Conservation (phyloP, 2,329 filamentous ascomycete species). For the Cladosporium cucumerinum region DNA sequence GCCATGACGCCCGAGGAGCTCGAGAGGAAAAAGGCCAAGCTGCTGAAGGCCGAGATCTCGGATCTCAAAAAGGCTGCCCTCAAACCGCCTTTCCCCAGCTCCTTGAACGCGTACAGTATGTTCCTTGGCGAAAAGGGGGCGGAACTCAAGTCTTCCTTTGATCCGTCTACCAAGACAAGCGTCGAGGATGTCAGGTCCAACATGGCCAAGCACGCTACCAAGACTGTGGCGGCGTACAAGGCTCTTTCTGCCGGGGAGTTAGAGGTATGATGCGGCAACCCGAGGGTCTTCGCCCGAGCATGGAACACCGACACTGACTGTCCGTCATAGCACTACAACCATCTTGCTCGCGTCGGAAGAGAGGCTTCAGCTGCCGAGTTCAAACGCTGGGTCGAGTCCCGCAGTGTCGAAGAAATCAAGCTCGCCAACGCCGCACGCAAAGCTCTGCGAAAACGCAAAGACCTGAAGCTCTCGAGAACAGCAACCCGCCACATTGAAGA, state of each 20-base stretch:
- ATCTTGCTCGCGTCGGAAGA: constrained; percentile 47
- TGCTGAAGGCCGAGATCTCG: constrained; percentile 27
- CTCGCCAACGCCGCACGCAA: constrained; percentile 58
- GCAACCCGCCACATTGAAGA: constrained; percentile 47
- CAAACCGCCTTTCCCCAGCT: constrained; percentile 28
- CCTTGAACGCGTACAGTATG: constrained; percentile 23
- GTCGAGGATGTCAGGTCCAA: not conserved
- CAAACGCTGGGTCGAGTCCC: constrained; percentile 52
- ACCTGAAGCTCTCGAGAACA: constrained; percentile 10
- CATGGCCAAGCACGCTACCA: constrained; percentile 34
- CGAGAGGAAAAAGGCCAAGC: constrained; percentile 15
- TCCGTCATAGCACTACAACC: constrained; percentile 50
- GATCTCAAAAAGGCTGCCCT: constrained; percentile 40
- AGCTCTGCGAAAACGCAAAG: constrained; percentile 29
- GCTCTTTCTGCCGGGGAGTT: constrained; percentile 42
- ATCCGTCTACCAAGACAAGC: not conserved
- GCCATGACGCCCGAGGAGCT: constrained; percentile 18
- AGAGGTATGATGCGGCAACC: constrained; percentile 38
- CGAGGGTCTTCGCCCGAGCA: not conserved
- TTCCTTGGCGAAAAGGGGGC: constrained; percentile 24
- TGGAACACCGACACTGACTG: constrained; percentile 12
- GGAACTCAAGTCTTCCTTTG: not conserved
- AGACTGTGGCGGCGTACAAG: constrained; percentile 46
- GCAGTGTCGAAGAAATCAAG: constrained; percentile 57
- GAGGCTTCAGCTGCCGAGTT: constrained; percentile 44